These are phyloP conservation scores for Suhomyces terraborum DNA, from an alignment of 1,139 yeast species.

Conservation along the genomic window DNA sequence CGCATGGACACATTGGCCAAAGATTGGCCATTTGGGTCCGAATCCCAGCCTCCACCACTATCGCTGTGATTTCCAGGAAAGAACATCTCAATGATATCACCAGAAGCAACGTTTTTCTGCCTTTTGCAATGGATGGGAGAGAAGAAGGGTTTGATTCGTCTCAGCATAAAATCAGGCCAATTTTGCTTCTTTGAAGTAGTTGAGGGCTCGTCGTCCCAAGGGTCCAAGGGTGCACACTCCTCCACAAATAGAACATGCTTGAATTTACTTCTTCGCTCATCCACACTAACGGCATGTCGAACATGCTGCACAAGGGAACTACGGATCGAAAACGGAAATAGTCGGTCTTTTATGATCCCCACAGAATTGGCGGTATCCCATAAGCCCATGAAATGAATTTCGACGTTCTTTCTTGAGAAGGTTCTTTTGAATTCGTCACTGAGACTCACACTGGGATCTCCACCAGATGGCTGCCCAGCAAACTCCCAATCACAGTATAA, in stretches of 20 bases:
- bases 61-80: constrained; percentile 71
- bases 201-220: not conserved
- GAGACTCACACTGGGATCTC: constrained; percentile 38
- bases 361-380: constrained; percentile 71
- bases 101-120: constrained; percentile 15
- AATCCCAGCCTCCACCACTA: constrained; percentile 64
- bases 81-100: constrained; percentile 56
- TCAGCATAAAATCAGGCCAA: not conserved
- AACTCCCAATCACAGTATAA: constrained; percentile 63
- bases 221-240: not conserved
- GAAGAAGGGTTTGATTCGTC: not conserved
- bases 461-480: constrained; percentile 55
- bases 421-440: constrained; percentile 54
- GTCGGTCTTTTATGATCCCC: constrained; percentile 55
- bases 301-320: constrained; percentile 55
- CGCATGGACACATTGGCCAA: constrained; percentile 49
- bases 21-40: constrained; percentile 32
- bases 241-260: constrained; percentile 57
- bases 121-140: not conserved
- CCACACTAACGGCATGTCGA: constrained; percentile 65
- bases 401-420: constrained; percentile 47
- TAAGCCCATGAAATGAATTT: constrained; percentile 59
- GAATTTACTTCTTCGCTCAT: constrained; percentile 63
- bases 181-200: not conserved
- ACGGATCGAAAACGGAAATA: constrained; percentile 58